A percentile compares a stretch with the other conserved stretches of the same genome.
Evolutionary conservation across 2,329 filamentous ascomycete species (phyloP).

Genomic region (Cordyceps sp.): DNA sequence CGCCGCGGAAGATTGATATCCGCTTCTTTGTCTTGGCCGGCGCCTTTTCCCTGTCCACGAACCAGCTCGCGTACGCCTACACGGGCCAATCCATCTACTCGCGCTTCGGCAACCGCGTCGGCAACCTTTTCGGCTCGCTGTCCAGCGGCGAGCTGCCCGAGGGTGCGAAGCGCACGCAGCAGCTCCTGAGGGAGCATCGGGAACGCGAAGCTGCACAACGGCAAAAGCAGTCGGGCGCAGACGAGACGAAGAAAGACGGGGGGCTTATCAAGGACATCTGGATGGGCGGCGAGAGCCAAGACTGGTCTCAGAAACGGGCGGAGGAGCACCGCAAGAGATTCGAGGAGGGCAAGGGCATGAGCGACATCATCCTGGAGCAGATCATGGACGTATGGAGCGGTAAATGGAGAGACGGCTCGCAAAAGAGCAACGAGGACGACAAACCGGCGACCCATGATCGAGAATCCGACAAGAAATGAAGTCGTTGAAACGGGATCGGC

Average conservation of each 20-base stretch:
- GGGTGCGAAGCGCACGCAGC: slow-evolving; percentile 28
- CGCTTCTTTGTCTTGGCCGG: slow-evolving; percentile 32
- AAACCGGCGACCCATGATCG: no score
- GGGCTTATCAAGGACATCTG: slow-evolving; percentile 30
- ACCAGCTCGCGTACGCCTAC: slow-evolving; percentile 39
- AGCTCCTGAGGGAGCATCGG: slow-evolving; percentile 28
- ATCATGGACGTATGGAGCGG: slow-evolving; percentile 34
- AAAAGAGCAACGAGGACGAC: slow-evolving; percentile 12
- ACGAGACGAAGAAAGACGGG: slow-evolving; percentile 14
- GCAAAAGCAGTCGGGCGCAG: slow-evolving; percentile 8
- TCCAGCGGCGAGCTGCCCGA: slow-evolving; percentile 40
- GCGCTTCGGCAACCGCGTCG: slow-evolving; percentile 26
- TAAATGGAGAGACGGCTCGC: slow-evolving; percentile 14
- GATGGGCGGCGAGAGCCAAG: slow-evolving; percentile 39
- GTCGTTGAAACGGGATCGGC: no score
- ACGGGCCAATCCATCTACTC: slow-evolving; percentile 34
- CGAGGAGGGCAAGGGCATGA: slow-evolving; percentile 37
- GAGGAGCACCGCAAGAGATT: slow-evolving; percentile 35
- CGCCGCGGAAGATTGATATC: slow-evolving; percentile 32
- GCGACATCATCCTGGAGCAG: slow-evolving; percentile 39
- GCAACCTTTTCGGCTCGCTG: no score
- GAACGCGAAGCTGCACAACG: slow-evolving; percentile 17
- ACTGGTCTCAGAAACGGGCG: slow-evolving; percentile 35
- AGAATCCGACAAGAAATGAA: no score
- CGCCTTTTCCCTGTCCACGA: slow-evolving; percentile 33